phyloP scores from a whole-genome alignment of 768 basidiomycete species.

The Podaxis sp. region DNA sequence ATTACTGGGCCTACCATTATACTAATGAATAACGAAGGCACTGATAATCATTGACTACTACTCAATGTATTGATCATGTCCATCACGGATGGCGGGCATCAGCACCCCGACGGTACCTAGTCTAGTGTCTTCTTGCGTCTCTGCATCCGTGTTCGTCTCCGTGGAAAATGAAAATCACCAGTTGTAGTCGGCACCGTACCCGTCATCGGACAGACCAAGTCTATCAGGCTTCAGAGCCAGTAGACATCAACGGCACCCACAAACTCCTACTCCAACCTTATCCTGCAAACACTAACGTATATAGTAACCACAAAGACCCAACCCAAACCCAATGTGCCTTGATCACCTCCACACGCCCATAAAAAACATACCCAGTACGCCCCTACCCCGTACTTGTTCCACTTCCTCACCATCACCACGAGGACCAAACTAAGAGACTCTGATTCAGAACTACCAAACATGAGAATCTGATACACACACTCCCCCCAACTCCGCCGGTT shows the following conservation, averaged over 20 bases:
- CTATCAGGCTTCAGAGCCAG: too few species aligned
- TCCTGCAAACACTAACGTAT: neutral
- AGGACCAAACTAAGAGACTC: too few species aligned
- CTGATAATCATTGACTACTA: neutral
- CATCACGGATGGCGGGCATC: neutral
- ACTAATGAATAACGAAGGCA: neutral
- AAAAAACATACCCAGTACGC: neutral
- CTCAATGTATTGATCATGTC: neutral
- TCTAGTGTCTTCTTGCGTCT: neutral
- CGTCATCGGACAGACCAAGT: too few species aligned
- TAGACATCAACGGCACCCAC: too few species aligned
- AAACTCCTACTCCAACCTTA: too few species aligned
- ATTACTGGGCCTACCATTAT: too few species aligned
- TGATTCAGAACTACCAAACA: too few species aligned
- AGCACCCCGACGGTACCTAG: neutral
- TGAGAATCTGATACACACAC: neutral
- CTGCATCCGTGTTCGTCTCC: neutral
- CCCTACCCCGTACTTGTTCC: neutral
- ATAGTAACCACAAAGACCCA: neutral
- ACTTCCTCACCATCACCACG: neutral
- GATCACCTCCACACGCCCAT: neutral
- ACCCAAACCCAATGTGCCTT: too few species aligned
- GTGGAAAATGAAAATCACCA: neutral
- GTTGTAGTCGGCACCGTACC: neutral
- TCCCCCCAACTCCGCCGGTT: neutral